phyloP scores from a whole-genome alignment of 331 rosid species.

The Phaseolus coccineus region DNA sequence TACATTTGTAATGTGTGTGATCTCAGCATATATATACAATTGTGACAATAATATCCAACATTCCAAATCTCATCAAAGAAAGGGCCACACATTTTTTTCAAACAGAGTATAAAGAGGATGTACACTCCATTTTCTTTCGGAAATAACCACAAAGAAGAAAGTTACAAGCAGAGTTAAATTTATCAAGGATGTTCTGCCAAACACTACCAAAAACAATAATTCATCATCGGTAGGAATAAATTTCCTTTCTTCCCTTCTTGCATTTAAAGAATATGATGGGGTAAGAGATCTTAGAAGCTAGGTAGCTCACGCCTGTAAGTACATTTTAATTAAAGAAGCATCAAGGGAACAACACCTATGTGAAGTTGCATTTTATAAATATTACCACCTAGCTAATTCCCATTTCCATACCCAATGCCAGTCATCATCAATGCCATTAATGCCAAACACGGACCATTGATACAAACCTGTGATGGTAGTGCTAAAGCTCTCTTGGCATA shows the following conservation, averaged over 20 bases:
- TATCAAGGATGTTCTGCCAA: no score
- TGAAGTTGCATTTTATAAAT: background rate
- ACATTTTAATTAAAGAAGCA: background rate
- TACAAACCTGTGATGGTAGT: conserved; percentile 77
- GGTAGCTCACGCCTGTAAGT: conserved; percentile 15
- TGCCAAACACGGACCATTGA: conserved; percentile 15
- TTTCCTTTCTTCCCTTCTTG: background rate
- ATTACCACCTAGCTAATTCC: conserved; percentile 1
- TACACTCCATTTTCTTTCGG: background rate
- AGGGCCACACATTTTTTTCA: background rate
- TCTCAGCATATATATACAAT: background rate
- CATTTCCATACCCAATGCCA: background rate
- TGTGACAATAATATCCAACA: background rate
- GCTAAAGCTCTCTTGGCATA: conserved; percentile 91
- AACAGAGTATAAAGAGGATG: background rate
- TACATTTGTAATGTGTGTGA: conserved; percentile 9
- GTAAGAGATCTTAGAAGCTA: background rate
- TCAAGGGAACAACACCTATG: conserved; percentile 7
- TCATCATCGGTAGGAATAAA: background rate
- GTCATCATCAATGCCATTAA: background rate
- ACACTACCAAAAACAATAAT: background rate
- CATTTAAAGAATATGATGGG: background rate
- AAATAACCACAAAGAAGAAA: background rate
- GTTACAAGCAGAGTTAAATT: background rate
- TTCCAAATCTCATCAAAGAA: background rate